Percentiles rank a stretch among this genome's conserved stretches.
These are phyloP conservation scores for Daphne laureola DNA, from an alignment of 441 rosid genomes.

Conservation along the genomic window DNA sequence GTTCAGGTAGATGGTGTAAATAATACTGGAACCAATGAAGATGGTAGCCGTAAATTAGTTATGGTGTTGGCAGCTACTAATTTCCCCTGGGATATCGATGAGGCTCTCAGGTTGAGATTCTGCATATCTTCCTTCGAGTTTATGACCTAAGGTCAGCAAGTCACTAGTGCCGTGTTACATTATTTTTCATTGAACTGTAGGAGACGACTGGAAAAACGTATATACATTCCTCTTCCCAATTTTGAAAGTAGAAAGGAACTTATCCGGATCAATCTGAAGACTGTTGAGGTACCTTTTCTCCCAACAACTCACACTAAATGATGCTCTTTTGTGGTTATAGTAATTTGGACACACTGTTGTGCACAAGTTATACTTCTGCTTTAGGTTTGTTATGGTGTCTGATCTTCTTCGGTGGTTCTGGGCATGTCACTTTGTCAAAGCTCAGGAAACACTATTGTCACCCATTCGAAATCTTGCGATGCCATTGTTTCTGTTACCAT, in stretches of 20 bases:
- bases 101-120: slow-evolving; percentile 72
- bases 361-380: too few relatives aligned
- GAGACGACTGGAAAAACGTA: slow-evolving; percentile 98
- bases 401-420: too few relatives aligned
- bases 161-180: slow-evolving; percentile 5
- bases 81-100: slow-evolving; percentile 99
- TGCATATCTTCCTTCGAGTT: not conserved
- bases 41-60: slow-evolving; percentile 90
- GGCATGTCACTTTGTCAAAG: too few relatives aligned
- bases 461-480: too few relatives aligned
- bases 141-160: slow-evolving; percentile 4
- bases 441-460: not conserved
- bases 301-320: not conserved
- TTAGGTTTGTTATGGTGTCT: too few relatives aligned
- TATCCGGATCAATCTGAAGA: slow-evolving; percentile 87
- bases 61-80: slow-evolving; percentile 99
- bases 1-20: slow-evolving; percentile 99
- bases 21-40: slow-evolving; percentile 77
- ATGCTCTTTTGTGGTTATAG: too few relatives aligned
- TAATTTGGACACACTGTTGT: too few relatives aligned
- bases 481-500: not conserved
- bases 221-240: slow-evolving; percentile 94
- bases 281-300: slow-evolving; percentile 68
- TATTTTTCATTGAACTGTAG: slow-evolving; percentile 36
- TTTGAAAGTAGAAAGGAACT: slow-evolving; percentile 97